A percentile compares a stretch with the other conserved stretches of the same genome.
Evolutionary conservation across 805 yeast genomes (phyloP).

Genomic region (Kodamaea leandrae): DNA sequence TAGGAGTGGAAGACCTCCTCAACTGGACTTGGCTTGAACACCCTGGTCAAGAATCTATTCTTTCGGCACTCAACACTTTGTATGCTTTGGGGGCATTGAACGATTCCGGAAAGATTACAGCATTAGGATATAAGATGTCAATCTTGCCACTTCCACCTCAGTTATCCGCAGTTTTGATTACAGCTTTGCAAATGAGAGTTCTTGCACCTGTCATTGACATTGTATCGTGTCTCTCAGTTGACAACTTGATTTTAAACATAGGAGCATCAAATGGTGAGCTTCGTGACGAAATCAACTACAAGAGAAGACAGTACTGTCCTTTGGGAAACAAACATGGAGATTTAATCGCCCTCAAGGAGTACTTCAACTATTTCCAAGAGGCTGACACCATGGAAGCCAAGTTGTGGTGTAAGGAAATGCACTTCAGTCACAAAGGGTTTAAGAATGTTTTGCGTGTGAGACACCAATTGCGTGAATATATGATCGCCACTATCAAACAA

Average conservation of each 20-base stretch:
- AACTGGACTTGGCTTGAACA: constrained; percentile 92
- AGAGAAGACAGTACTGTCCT: constrained; percentile 65
- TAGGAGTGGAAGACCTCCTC: constrained; percentile 79
- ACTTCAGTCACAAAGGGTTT: constrained; percentile 76
- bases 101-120: constrained; percentile 72
- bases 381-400: constrained; percentile 49
- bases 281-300: constrained; percentile 81
- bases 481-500: constrained; percentile 49
- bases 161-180: constrained; percentile 76
- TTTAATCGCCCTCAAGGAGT: constrained; percentile 74
- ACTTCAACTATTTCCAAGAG: constrained; percentile 53
- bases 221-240: constrained; percentile 90
- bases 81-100: constrained; percentile 78
- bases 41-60: constrained; percentile 76
- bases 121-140: constrained; percentile 82
- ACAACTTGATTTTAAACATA: constrained; percentile 79
- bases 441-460: constrained; percentile 73
- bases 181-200: constrained; percentile 60
- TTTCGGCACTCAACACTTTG: constrained; percentile 74
- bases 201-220: constrained; percentile 76
- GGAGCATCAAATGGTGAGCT: constrained; percentile 54
- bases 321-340: constrained; percentile 80
- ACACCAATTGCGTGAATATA: constrained; percentile 69
- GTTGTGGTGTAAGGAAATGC: constrained; percentile 81
- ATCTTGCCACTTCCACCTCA: constrained; percentile 91